Evolutionary conservation across 371 early-diverging fungal genomes (phyloP), one percentile per base, ranked within the genome.

Genomic region (Mortierella sp.): DNA sequence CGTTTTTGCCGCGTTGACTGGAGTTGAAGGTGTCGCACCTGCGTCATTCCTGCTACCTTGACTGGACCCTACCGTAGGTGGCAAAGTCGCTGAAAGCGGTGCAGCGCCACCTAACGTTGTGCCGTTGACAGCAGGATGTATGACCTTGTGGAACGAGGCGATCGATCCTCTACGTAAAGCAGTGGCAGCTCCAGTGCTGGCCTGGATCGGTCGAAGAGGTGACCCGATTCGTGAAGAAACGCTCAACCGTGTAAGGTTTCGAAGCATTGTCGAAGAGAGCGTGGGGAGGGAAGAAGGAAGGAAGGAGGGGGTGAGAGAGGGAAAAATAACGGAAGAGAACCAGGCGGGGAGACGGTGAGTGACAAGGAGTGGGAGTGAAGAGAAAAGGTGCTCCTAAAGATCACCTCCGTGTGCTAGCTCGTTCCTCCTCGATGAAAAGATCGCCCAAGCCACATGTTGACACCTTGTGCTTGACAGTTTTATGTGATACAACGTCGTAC

Each of bases 61-160:
- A n/a, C 43, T 49, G 2, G 50, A 38, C 1, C 64, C 46, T 2
- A 31, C 45, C 67, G 70, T 73, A 49, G 57, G 63, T 21, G 73
- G 67, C 38, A 69, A 43, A 2, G 79, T 69, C 23, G 64, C 55
- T 27, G 79, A 64, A 27, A 68, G 67, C 0, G 72, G 49, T 14
- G 68, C 64, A 16, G 71, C 62, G 2, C 56, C 67, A 41, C 56
- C 66, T 13, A 64, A 21, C 18, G 73, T 50, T 28, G 26, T 67
- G 3, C 60, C 21, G 13, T 64, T 60, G 21, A 60, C 52, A 30
- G 48, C 51, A 18, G 63, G 56, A 23, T 53, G 68, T 34, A 61
- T 43, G 26, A 54, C 70, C 14, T 39, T 51, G 31, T 71, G 78
- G 60, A 71, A 67, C 3, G 58, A 50, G 31, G 78, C 71, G 19